Evolutionary conservation across 2,329 filamentous ascomycete species (phyloP).

Genomic region (Nannizzia gypsea): DNA sequence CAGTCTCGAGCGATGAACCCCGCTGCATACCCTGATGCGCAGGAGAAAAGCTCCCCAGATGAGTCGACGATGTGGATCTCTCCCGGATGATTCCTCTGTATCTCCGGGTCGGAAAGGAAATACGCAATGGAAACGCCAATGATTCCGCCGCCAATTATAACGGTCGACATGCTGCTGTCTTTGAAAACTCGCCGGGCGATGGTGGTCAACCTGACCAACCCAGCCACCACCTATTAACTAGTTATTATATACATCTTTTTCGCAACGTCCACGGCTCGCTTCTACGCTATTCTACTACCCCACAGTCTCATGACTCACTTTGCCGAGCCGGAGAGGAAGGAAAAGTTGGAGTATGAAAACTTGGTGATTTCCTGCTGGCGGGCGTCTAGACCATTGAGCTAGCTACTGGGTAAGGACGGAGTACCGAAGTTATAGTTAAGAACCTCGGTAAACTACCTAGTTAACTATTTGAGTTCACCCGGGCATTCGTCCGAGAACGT

Average conservation of each 20-base stretch:
- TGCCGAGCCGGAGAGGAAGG: not conserved
- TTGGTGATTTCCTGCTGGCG: not conserved
- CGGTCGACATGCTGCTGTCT: conserved; percentile 38
- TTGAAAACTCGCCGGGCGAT: not conserved
- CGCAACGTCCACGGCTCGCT: not conserved
- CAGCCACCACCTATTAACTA: no score
- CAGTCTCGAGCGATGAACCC: conserved; percentile 66
- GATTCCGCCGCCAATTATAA: conserved; percentile 59
- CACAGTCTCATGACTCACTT: not conserved
- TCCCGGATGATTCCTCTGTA: conserved; percentile 12
- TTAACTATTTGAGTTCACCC: not conserved
- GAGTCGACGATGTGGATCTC: conserved; percentile 49
- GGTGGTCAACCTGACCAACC: no score
- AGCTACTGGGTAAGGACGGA: no score
- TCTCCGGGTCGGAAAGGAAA: conserved; percentile 46
- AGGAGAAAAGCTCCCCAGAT: conserved; percentile 52
- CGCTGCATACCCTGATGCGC: conserved; percentile 61
- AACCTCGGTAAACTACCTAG: no score
- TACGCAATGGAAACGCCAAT: conserved; percentile 61
- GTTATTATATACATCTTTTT: not conserved
- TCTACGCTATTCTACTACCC: not conserved
- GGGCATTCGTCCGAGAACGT: not conserved
- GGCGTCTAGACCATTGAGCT: not conserved
- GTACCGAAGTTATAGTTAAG: no score
- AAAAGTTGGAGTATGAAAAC: not conserved